Conservation (phyloP, 2,329 filamentous ascomycete species). For the Fusarium dlaminii region DNA sequence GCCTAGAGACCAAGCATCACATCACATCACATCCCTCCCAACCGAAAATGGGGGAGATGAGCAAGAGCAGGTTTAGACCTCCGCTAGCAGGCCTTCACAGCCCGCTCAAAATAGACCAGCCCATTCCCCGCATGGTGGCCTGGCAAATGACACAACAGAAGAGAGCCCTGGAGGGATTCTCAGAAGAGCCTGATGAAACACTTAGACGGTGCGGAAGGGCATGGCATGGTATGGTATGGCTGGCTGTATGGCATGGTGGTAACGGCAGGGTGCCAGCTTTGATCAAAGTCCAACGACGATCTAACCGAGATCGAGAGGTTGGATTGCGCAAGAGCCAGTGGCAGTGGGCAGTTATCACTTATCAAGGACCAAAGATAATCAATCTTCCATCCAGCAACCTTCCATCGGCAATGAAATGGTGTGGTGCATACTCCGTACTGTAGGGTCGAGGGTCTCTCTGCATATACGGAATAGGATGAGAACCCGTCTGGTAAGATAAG, state of each 20-base stretch:
- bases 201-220: slow-evolving; percentile 19
- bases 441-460: background rate
- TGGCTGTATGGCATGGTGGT: background rate
- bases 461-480: slow-evolving; percentile 1
- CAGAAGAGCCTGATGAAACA: slow-evolving; percentile 25
- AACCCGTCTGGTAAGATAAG: slow-evolving; percentile 10
- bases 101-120: slow-evolving; percentile 39
- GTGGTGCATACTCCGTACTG: background rate
- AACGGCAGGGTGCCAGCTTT: slow-evolving; percentile 22
- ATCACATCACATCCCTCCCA: slow-evolving; percentile 1
- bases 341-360: background rate
- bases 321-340: slow-evolving; percentile 19
- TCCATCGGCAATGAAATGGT: slow-evolving; percentile 16
- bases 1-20: slow-evolving; percentile 10
- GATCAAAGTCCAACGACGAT: slow-evolving; percentile 24
- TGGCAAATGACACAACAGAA: slow-evolving; percentile 37
- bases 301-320: slow-evolving; percentile 38
- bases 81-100: slow-evolving; percentile 17
- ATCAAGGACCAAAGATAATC: slow-evolving; percentile 19
- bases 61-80: slow-evolving; percentile 26
- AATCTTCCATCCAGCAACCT: background rate
- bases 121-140: slow-evolving; percentile 34
- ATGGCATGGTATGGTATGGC: background rate
- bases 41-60: slow-evolving; percentile 10
- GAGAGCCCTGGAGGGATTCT: slow-evolving; percentile 5